These are phyloP conservation scores for Cladosporium sp. DNA, from an alignment of 2,329 filamentous ascomycete genomes.

Conservation along the genomic window DNA sequence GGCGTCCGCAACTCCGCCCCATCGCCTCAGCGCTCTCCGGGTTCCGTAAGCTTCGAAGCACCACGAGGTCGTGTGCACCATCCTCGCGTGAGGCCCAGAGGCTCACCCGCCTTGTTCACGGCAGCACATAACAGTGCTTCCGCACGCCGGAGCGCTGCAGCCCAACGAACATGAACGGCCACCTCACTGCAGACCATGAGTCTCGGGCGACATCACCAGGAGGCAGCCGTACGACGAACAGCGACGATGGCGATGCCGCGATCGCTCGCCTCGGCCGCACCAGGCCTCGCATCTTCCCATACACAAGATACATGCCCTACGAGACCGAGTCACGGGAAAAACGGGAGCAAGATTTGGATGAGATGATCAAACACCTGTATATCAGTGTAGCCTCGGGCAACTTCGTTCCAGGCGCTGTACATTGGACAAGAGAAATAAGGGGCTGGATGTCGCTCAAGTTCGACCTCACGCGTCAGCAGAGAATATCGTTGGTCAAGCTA, in stretches of 20 bases:
- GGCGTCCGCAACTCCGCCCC: neutral
- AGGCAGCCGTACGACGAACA: slow-evolving; percentile 44
- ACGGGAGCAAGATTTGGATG: slow-evolving; percentile 70
- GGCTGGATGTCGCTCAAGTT: slow-evolving; percentile 97
- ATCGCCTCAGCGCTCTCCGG: neutral
- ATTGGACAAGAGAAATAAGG: slow-evolving; percentile 95
- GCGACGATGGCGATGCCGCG: slow-evolving; percentile 16
- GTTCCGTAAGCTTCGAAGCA: slow-evolving; percentile 3
- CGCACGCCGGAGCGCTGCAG: neutral
- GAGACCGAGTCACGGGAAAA: slow-evolving; percentile 72
- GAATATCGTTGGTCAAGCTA: slow-evolving; percentile 76
- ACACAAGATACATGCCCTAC: slow-evolving; percentile 86
- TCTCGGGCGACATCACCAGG: slow-evolving; percentile 85
- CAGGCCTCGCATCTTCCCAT: slow-evolving; percentile 81
- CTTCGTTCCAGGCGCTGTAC: slow-evolving; percentile 84
- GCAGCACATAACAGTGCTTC: slow-evolving; percentile 13
- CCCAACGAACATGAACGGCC: slow-evolving; percentile 6
- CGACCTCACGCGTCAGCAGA: slow-evolving; percentile 78
- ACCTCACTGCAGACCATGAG: slow-evolving; percentile 52
- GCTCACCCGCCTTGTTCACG: slow-evolving; percentile 15
- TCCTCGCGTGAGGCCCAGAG: slow-evolving; percentile 7
- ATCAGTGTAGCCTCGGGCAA: slow-evolving; percentile 87
- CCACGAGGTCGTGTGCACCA: slow-evolving; percentile 11
- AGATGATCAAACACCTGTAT: slow-evolving; percentile 90
- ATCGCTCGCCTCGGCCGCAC: slow-evolving; percentile 59